Conservation (phyloP, 495 filamentous ascomycete species). For the Penicillium angulare region DNA sequence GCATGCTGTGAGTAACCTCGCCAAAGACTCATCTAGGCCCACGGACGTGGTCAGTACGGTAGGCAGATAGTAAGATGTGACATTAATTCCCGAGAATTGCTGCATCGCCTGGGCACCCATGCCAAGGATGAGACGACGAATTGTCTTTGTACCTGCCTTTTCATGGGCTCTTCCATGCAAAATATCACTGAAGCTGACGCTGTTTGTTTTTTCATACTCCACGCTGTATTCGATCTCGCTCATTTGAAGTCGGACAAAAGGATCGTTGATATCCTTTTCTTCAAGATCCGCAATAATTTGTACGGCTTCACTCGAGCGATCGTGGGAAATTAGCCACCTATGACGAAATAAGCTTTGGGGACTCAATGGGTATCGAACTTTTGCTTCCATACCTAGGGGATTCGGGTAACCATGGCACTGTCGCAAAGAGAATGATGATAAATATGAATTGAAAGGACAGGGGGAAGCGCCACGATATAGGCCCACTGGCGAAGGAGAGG, state of each 20-base stretch:
- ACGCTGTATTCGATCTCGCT: constrained; percentile 13
- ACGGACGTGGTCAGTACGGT: constrained; percentile 19
- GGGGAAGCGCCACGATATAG: constrained; percentile 46
- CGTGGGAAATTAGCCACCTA: constrained; percentile 30
- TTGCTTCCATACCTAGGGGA: constrained; percentile 30
- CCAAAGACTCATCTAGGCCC: constrained; percentile 9
- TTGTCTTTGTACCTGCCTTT: constrained; percentile 29
- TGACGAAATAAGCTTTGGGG: background rate
- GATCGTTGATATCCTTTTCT: constrained; percentile 8
- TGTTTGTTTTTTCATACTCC: constrained; percentile 14
- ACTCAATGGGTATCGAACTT: background rate
- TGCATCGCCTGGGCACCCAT: constrained; percentile 48
- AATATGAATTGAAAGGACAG: constrained; percentile 46
- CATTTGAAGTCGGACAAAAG: constrained; percentile 8
- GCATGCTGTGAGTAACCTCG: constrained; percentile 36
- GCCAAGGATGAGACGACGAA: constrained; percentile 42
- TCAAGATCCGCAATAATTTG: constrained; percentile 44
- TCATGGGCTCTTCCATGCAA: constrained; percentile 26
- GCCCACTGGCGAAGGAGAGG: constrained; percentile 37
- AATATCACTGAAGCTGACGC: constrained; percentile 10
- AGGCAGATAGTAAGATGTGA: constrained; percentile 25
- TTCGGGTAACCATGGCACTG: constrained; percentile 31
- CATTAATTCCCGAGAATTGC: constrained; percentile 37
- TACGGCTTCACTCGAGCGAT: constrained; percentile 8
- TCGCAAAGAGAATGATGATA: constrained; percentile 27